Evolutionary conservation across 169 alveolate genomes (phyloP).

Genomic region (Cryptosporidium bovis): DNA sequence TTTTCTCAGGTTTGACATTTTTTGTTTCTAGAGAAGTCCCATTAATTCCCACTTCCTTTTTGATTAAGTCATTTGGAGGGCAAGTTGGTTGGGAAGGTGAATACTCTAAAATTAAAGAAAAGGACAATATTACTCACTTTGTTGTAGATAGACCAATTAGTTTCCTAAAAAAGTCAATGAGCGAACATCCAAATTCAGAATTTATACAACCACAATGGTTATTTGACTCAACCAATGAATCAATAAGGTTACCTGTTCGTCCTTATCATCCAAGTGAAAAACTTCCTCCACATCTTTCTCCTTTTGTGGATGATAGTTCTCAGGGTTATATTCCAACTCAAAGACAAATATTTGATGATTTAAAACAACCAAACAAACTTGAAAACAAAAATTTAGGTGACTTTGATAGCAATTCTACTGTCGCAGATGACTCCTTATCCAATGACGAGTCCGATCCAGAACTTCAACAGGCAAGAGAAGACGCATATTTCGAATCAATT

Average conservation of each 20-base stretch:
- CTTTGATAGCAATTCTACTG: constrained; percentile 5
- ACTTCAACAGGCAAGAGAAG: constrained; percentile 52
- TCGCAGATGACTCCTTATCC: constrained; percentile 1
- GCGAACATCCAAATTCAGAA: constrained; percentile 81
- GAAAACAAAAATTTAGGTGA: neutral
- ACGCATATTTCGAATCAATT: constrained; percentile 40
- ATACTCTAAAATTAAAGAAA: constrained; percentile 79
- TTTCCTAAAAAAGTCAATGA: constrained; percentile 78
- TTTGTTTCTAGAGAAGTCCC: constrained; percentile 93
- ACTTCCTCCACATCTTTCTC: constrained; percentile 96
- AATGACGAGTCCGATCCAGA: constrained; percentile 37
- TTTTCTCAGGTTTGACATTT: constrained; percentile 87
- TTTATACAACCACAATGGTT: constrained; percentile 96
- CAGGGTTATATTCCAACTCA: constrained; percentile 67
- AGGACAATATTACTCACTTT: constrained; percentile 89
- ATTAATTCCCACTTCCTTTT: constrained; percentile 87
- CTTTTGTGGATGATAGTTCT: constrained; percentile 83
- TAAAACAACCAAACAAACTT: constrained; percentile 1
- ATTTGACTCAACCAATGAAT: constrained; percentile 91
- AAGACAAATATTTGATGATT: constrained; percentile 49
- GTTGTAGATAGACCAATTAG: constrained; percentile 89
- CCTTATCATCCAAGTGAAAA: constrained; percentile 91
- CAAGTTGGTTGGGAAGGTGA: constrained; percentile 84
- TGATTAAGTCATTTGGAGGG: constrained; percentile 92
- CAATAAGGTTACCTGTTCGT: constrained; percentile 86